Conservation (phyloP, 2,329 filamentous ascomycete genomes). For the Plectosphaerella plurivora region DNA sequence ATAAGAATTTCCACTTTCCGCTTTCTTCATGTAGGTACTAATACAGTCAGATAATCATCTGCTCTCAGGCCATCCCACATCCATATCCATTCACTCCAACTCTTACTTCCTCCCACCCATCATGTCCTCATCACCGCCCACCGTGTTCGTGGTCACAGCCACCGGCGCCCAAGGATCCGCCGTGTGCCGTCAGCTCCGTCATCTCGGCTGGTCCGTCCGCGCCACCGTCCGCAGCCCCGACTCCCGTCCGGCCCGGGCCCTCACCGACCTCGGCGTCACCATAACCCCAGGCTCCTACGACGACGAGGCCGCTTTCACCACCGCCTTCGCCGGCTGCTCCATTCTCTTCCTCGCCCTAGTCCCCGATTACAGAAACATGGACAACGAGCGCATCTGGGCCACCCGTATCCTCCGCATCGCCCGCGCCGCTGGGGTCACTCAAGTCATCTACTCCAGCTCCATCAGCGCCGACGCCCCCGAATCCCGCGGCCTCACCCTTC, state of each 20-base stretch:
- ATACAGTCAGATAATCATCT: too few species aligned
- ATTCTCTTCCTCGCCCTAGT: slow-evolving; percentile 27
- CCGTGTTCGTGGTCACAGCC: slow-evolving; percentile 30
- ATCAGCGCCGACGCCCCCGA: slow-evolving; percentile 24
- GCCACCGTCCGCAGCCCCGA: slow-evolving; percentile 24
- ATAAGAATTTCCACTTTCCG: too few species aligned
- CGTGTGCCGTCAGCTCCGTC: slow-evolving; percentile 26
- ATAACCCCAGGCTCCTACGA: slow-evolving; percentile 28
- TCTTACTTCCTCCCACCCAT: too few species aligned
- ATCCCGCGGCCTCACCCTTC: slow-evolving; percentile 14
- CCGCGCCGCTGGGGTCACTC: slow-evolving; percentile 28
- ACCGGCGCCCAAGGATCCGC: slow-evolving; percentile 35
- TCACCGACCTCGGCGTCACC: slow-evolving; percentile 24
- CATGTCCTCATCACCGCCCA: background rate
- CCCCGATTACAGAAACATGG: slow-evolving; percentile 19
- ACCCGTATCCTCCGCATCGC: slow-evolving; percentile 17
- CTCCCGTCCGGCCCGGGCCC: slow-evolving; percentile 20
- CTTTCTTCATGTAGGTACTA: too few species aligned
- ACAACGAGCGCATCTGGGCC: slow-evolving; percentile 24
- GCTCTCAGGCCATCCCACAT: too few species aligned
- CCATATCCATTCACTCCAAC: too few species aligned
- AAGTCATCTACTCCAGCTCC: slow-evolving; percentile 30
- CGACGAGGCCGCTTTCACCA: slow-evolving; percentile 20
- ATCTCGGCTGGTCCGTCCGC: slow-evolving; percentile 18
- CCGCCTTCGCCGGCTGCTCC: slow-evolving; percentile 22